phyloP scores from a whole-genome alignment of 2,329 filamentous ascomycete genomes.

The Trichoderma sp. region DNA sequence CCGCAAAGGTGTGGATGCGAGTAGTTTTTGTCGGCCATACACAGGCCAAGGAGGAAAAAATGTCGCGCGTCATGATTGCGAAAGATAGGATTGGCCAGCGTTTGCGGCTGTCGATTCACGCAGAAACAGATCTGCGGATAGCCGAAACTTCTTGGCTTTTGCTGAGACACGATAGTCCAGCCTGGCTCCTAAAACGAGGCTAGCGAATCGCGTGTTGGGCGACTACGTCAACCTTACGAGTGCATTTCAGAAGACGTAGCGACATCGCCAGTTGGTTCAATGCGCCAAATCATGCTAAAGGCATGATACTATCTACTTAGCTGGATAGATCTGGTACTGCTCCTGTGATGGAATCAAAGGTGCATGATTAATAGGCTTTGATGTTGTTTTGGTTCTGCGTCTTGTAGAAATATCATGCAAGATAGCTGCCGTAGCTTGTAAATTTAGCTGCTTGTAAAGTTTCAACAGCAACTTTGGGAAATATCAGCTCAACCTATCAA shows the following conservation, averaged over 20 bases:
- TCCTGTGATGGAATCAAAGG: neutral
- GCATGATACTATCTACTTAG: neutral
- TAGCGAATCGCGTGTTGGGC: neutral
- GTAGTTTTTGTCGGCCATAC: constrained; percentile 6
- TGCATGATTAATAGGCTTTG: neutral
- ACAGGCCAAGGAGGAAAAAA: constrained; percentile 8
- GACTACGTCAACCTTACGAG: constrained; percentile 22
- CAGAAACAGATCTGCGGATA: constrained; percentile 13
- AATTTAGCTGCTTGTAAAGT: neutral
- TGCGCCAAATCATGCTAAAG: neutral
- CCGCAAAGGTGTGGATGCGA: constrained; percentile 13
- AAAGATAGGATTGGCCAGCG: constrained; percentile 10
- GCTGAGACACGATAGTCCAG: neutral
- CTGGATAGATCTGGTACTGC: neutral
- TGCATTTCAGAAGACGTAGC: neutral
- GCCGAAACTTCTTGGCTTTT: constrained; percentile 5
- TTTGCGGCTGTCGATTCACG: neutral
- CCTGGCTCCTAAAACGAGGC: neutral
- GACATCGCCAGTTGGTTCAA: neutral
- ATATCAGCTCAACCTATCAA: neutral
- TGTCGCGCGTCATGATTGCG: constrained; percentile 24
- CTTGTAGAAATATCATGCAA: neutral
- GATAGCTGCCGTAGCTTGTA: neutral
- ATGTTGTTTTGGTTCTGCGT: neutral
- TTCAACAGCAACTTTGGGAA: neutral